Evolutionary conservation across 2,329 filamentous ascomycete species (phyloP), one percentile per base, ranked within the genome.

Genomic region (Aureobasidium sp.): DNA sequence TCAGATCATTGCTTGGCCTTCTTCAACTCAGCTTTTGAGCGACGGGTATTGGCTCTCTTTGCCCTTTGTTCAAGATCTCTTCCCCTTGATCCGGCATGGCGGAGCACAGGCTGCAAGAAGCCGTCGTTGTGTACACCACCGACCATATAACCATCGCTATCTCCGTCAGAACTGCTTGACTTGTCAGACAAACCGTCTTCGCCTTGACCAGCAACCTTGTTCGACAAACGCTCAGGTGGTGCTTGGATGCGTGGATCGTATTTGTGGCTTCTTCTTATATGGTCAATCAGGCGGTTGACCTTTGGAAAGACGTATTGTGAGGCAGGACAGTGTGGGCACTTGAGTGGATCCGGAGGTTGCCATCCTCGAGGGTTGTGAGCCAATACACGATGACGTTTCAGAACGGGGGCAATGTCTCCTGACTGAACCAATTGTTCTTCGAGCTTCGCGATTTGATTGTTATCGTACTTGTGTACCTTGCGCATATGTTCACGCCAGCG

Each of bases 111-210:
- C 69, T 78, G 77, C 67, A 90, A 66, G 68, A 88, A 90, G 0
- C 87, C 84, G 71, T 90, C 87, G 1, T 84, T 80, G 67, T 89
- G 87, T 24, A 89, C 84, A 0, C 79, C 86, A 0, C 86, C 87
- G 9, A 79, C 67, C 68, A 84, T 81, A 68, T 85, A 83, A 12
- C 73, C 68, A 29, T 51, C 70, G 29, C 51, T 62, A 12, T 39
- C 60, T 9, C 39, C 60, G 17, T 48, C 50, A 20, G 27, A 32
- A 39, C 44, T 59, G 13, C 29, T 50, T 17, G 46, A 43, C n/a
- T 48, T 29, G 7, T 50, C 24, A 13, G 37, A 34, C 12, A 8
- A 1, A 12, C 9, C 27, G 9, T 41, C 43, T 56, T 20, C 44
- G 7, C 17, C n/a, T n/a, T 37, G 26, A 29, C 26, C 44, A 41